Percentiles rank a stretch among this genome's conserved stretches.
Evolutionary conservation across 2,329 filamentous ascomycete genomes (phyloP).

Genomic region (Xylaria sp.): DNA sequence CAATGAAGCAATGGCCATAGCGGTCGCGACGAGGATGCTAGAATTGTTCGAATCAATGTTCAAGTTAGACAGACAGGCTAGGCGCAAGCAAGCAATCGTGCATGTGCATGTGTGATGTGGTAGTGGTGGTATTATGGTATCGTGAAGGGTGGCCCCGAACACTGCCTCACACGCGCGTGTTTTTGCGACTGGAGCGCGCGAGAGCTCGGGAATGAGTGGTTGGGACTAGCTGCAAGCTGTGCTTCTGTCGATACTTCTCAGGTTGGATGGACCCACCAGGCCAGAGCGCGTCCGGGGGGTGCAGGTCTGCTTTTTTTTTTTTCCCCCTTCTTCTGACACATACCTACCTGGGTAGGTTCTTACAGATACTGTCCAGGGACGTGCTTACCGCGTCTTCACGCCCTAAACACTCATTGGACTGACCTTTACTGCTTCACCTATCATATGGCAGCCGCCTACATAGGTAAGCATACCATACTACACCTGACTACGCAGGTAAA

Average conservation of each 20-base stretch:
- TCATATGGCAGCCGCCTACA: no score
- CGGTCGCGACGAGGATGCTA: conserved; percentile 21
- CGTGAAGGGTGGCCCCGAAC: conserved; percentile 24
- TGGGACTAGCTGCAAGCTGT: background rate
- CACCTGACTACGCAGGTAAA: no score
- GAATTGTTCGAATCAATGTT: conserved; percentile 30
- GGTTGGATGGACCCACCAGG: background rate
- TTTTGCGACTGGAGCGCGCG: conserved; percentile 18
- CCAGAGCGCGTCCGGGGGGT: background rate
- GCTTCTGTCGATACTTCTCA: background rate
- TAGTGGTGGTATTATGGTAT: conserved; percentile 17
- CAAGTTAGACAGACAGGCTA: background rate
- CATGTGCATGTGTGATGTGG: background rate
- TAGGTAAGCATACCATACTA: no score
- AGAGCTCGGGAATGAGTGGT: conserved; percentile 9
- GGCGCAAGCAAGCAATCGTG: conserved; percentile 14
- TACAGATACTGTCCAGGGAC: background rate
- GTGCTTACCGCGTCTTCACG: no score
- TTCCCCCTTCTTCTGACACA: background rate
- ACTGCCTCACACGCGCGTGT: conserved; percentile 12
- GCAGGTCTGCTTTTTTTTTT: background rate
- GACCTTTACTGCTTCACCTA: no score
- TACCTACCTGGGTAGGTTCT: background rate
- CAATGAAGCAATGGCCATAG: conserved; percentile 35
- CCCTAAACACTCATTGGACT: no score